Conservation (phyloP, 108 stramenopile species). For the Nannochloropsis gaditana region DNA sequence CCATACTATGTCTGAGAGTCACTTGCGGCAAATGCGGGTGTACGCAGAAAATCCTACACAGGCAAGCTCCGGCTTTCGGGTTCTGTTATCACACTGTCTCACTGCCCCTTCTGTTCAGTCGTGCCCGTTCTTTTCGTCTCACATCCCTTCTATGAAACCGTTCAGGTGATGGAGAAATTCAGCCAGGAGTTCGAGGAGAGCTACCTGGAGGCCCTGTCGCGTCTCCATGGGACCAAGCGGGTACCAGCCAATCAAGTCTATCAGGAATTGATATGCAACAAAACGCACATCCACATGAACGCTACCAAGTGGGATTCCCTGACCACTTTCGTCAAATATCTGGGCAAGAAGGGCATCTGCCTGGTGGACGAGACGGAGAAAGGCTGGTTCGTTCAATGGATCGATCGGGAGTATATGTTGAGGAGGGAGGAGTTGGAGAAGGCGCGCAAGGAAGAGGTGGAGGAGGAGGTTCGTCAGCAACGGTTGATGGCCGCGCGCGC, state of each 20-base stretch:
- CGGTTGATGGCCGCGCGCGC: not conserved
- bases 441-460: slow-evolving; percentile 43
- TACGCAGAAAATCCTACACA: slow-evolving; percentile 74
- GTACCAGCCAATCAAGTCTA: slow-evolving; percentile 94
- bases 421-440: slow-evolving; percentile 49
- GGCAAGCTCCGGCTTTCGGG: slow-evolving; percentile 67
- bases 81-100: not conserved
- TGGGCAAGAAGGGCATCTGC: slow-evolving; percentile 83
- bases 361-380: slow-evolving; percentile 92
- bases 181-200: slow-evolving; percentile 68
- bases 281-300: slow-evolving; percentile 97
- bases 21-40: slow-evolving; percentile 92
- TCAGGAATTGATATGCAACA: slow-evolving; percentile 92
- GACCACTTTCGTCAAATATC: slow-evolving; percentile 87
- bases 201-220: slow-evolving; percentile 75
- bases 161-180: slow-evolving; percentile 13
- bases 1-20: slow-evolving; percentile 86
- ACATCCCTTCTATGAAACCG: not conserved
- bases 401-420: slow-evolving; percentile 71
- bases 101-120: not conserved
- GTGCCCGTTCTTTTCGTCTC: not conserved
- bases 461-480: slow-evolving; percentile 53
- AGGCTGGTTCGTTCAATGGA: slow-evolving; percentile 92
- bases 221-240: slow-evolving; percentile 80
- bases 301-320: slow-evolving; percentile 89